Base-by-base conservation (phyloP, 208 protist species). In the Trypanosoma mega region DNA sequence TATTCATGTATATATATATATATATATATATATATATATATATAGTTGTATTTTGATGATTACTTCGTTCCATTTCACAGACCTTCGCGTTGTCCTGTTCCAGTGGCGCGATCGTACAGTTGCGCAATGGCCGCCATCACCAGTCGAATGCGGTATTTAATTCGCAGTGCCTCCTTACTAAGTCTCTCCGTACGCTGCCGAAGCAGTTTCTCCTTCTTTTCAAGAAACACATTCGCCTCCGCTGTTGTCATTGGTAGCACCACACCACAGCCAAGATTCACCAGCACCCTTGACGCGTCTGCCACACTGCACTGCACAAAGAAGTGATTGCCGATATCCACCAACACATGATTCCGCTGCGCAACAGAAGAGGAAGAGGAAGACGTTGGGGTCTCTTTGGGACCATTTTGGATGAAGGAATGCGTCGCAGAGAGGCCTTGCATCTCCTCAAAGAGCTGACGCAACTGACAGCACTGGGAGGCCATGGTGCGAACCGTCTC, bases 261-360 rank as follows among this genome's bases (percentile, higher is more conserved):
- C 9, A 94, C 75, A 31, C 82, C 82, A 51, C 84, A 91, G n/a
- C 87, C 87, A 8, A 94, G 39, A 61, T 92, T 94, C 33, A 94
- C 63, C 65, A 77, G 73, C 23, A 94, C 55, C 2, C 47, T 29
- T 34, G 48, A 59, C 1, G 81, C 69, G 31, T 89, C 72, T 20
- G 50, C 56, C 14, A 91, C 77, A 20, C 72, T 59, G 26, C 72
- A 82, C 29, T 65, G 70, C 0, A 78, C 74, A 60, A 88, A 91
- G 34, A 94, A 89, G 54, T 86, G 67, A 62, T 87, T 76, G 27
- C 87, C 87, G 8, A 94, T 52, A 63, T 94, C 79, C 4, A 91
- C 82, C 29, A 94, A 73, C 30, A 94, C 76, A 12, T 68, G 76
- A 56, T 85, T 90, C 14, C 72, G 66, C 56, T 74, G 68, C 43